Percentiles rank a stretch among this genome's conserved stretches.
phyloP scores from a whole-genome alignment of 345 rosid species.

The Crucihimalaya himalaica region DNA sequence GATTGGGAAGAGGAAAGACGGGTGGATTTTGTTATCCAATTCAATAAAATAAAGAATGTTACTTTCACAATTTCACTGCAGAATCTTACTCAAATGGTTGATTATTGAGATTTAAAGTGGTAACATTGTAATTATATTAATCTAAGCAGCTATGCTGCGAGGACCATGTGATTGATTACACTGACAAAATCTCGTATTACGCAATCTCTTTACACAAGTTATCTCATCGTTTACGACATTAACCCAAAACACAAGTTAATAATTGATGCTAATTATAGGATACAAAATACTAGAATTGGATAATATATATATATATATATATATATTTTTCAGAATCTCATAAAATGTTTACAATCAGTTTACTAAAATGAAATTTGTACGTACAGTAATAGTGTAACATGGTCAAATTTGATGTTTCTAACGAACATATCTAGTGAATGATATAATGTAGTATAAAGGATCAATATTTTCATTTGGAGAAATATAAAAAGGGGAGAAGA shows the following conservation, averaged over 20 bases:
- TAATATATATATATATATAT: too few relatives aligned
- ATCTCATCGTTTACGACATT: background rate
- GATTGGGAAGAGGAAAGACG: constrained; percentile 34
- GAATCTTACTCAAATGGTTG: constrained; percentile 15
- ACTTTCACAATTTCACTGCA: constrained; percentile 30
- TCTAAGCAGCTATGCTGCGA: background rate
- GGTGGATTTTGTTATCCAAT: constrained; percentile 17
- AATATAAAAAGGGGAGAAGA: background rate
- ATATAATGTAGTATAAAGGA: too few relatives aligned
- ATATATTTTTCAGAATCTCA: too few relatives aligned
- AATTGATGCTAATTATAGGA: too few relatives aligned
- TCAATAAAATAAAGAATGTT: constrained; percentile 6
- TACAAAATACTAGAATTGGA: too few relatives aligned
- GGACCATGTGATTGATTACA: constrained; percentile 5
- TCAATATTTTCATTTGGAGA: background rate
- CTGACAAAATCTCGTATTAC: constrained; percentile 3
- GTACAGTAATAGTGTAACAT: too few relatives aligned
- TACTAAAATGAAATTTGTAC: too few relatives aligned
- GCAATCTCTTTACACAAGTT: background rate
- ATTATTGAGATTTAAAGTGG: background rate
- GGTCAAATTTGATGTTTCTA: too few relatives aligned
- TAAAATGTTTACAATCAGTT: background rate
- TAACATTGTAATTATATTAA: background rate
- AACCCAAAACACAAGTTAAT: background rate
- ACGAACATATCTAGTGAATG: too few relatives aligned